Evolutionary conservation across 2,329 filamentous ascomycete species (phyloP), one percentile per base, ranked within the genome.

Genomic region (Fusarium sp.): DNA sequence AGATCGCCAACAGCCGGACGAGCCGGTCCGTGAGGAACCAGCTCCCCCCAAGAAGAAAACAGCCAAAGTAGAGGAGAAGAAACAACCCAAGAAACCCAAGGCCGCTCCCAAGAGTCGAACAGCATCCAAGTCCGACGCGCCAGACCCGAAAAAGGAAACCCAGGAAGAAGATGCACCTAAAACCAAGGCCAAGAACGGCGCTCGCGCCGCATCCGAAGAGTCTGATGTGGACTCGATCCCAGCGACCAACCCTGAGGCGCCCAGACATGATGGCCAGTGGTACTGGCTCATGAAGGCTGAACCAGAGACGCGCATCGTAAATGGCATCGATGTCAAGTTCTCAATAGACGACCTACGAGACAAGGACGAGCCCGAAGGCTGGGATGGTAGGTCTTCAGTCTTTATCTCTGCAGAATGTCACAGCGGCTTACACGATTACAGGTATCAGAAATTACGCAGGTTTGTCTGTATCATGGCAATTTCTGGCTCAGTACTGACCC

Each of bases 261-360:
- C 81, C 6, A 80, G 75, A 2, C 84, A 85, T 14, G 82, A 84
- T 0, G 85, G 83, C 3, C 79, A 83, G 60, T 85, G 84, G 82
- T 95, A 93, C 82, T 95, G 93, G 93, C 88, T 96, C 35, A 89
- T 96, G 88, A 96, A 96, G 84, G 93, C 94, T 0, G 93, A 99
- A 83, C 96, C 96, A 0, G 93, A 97, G 77, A 91, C 94, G 5
- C 92, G 96, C 7, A 85, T 95, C 18, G 94, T 97, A 81, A 96
- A 95, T 64, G 96, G 95, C 1, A 86, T 93, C 60, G 95, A 98
- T 80, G 94, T 98, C 54, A 93, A 91, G 75, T 99, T 98, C 84
- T 97, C 95, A 1, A 98, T 99, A 78, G 95, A 98, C 78, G 95
- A 98, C 80, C 84, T 99, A 38, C 88, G 89, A 16, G 89, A 90